Percentiles rank a stretch among this genome's conserved stretches.
phyloP scores from a whole-genome alignment of 768 basidiomycete species.

The Lactifluus pinguis region DNA sequence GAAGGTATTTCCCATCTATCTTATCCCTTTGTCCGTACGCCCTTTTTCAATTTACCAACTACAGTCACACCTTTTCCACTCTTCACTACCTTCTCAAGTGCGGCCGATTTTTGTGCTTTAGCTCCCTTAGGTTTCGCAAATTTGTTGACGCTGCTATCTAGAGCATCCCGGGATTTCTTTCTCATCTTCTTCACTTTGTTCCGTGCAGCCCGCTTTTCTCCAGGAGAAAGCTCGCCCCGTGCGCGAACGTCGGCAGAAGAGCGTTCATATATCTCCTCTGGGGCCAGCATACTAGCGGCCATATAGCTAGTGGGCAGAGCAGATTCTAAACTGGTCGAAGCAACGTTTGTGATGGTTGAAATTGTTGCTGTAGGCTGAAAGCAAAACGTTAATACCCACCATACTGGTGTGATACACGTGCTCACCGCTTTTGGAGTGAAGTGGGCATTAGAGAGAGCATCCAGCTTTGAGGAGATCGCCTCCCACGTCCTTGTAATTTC shows the following conservation, averaged over 20 bases:
- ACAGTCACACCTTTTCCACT: constrained; percentile 81
- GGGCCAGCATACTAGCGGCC: constrained; percentile 73
- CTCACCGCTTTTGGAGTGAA: constrained; percentile 89
- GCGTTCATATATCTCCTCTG: constrained; percentile 81
- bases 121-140: constrained; percentile 46
- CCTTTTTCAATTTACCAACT: constrained; percentile 58
- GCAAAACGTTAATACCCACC: constrained; percentile 10
- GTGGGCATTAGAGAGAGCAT: constrained; percentile 90
- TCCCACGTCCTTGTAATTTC: constrained; percentile 83
- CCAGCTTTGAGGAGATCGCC: constrained; percentile 75
- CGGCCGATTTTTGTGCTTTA: constrained; percentile 79
- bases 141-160: constrained; percentile 59
- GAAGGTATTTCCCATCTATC: constrained; percentile 4
- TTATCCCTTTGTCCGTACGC: not conserved
- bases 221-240: constrained; percentile 74
- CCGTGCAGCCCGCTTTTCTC: constrained; percentile 66
- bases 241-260: constrained; percentile 46
- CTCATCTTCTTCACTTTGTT: constrained; percentile 61
- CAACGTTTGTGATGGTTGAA: constrained; percentile 71
- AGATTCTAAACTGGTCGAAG: constrained; percentile 79
- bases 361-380: constrained; percentile 81
- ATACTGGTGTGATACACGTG: not conserved
- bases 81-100: constrained; percentile 75
- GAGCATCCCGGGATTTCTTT: constrained; percentile 54
- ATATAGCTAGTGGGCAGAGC: constrained; percentile 81